Conservation (phyloP, 2,329 filamentous ascomycete species). For the Aspergillus persii region DNA sequence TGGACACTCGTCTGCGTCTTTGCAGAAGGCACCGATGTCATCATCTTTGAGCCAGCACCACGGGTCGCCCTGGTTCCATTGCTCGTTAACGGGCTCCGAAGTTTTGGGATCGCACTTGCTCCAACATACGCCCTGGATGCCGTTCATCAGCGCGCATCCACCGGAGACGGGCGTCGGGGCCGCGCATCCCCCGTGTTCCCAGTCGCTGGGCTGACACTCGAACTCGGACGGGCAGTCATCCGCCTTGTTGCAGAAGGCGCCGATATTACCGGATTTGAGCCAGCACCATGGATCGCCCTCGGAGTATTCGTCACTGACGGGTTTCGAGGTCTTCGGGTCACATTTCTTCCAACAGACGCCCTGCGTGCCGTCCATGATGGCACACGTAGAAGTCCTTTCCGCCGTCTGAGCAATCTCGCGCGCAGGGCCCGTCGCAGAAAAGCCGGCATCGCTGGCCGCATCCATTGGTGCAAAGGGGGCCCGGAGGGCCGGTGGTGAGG, state of each 20-base stretch:
- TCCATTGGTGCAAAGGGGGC: not conserved
- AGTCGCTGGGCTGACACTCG: constrained; percentile 1
- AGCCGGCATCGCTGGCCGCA: not conserved
- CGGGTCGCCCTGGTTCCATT: not conserved
- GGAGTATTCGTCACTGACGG: not conserved
- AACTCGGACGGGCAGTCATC: not conserved
- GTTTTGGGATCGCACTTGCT: constrained; percentile 3
- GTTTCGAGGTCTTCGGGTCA: not conserved
- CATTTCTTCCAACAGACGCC: constrained; percentile 7
- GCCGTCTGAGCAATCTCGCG: not conserved
- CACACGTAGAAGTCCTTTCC: not conserved
- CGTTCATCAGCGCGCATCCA: not conserved
- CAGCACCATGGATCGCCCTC: constrained; percentile 4
- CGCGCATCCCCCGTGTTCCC: too few species aligned
- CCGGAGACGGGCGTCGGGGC: too few species aligned
- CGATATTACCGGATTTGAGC: not conserved
- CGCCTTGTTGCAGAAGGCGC: constrained; percentile 1
- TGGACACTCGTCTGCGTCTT: not conserved
- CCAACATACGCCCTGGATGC: constrained; percentile 4
- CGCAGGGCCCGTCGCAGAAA: not conserved
- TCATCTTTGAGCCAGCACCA: constrained; percentile 4
- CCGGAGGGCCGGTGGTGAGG: not conserved
- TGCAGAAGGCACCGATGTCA: constrained; percentile 2
- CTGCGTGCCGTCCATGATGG: too few species aligned
- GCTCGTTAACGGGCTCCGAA: not conserved